Evolutionary conservation across 495 filamentous ascomycete species (phyloP).

Genomic region (Hypoxylon cercidicola): DNA sequence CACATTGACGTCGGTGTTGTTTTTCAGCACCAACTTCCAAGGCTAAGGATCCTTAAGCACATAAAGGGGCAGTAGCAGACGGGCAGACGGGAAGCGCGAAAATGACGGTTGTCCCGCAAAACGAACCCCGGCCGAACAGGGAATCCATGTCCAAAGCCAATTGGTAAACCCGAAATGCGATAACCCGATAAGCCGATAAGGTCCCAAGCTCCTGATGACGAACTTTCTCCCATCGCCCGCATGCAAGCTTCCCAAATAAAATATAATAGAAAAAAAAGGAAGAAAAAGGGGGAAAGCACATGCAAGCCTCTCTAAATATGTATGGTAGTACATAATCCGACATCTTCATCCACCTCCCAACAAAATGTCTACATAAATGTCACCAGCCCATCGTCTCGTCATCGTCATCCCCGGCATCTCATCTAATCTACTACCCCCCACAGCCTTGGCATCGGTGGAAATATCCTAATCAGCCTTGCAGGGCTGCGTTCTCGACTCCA

Average conservation of each 20-base stretch:
- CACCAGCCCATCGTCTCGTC: too few species aligned
- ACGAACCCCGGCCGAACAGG: conserved; percentile 28
- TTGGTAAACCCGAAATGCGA: conserved; percentile 22
- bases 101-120: conserved; percentile 40
- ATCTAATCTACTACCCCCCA: conserved; percentile 5
- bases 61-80: not conserved
- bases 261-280: too few species aligned
- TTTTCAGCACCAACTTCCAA: conserved; percentile 20
- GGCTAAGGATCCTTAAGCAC: conserved; percentile 13
- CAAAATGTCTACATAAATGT: not conserved
- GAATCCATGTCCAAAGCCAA: conserved; percentile 35
- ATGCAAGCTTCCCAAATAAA: not conserved
- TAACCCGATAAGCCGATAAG: conserved; percentile 38
- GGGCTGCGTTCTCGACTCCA: conserved; percentile 22
- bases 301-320: not conserved
- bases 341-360: conserved; percentile 18
- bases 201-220: conserved; percentile 15
- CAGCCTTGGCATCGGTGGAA: conserved; percentile 34
- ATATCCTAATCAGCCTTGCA: conserved; percentile 27
- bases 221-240: conserved; percentile 6
- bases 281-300: too few species aligned
- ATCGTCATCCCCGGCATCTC: not conserved
- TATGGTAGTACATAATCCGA: conserved; percentile 2
- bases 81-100: conserved; percentile 36
- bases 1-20: conserved; percentile 32